Conservation (phyloP, 371 early-diverging fungal species). For the Capillidium rhysosporum region DNA sequence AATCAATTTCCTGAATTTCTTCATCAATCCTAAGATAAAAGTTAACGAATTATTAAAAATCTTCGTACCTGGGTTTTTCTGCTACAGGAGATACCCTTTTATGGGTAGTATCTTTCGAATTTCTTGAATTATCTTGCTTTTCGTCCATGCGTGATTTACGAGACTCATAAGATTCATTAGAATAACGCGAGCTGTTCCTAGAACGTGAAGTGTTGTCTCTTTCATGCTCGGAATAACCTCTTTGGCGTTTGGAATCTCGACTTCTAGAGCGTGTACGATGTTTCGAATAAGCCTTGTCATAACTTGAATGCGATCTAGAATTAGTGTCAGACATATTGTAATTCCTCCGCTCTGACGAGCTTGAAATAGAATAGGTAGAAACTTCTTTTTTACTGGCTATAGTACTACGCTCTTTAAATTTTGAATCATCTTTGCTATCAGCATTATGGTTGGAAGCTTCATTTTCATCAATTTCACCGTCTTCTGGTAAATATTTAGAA, state of each 20-base stretch:
- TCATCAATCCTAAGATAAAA: constrained; percentile 1
- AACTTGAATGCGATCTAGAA: background rate
- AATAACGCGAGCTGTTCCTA: background rate
- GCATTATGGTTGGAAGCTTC: background rate
- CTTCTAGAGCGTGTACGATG: background rate
- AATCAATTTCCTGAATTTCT: constrained; percentile 16
- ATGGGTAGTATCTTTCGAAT: background rate
- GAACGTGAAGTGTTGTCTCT: background rate
- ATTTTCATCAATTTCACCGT: constrained; percentile 2
- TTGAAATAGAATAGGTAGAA: background rate
- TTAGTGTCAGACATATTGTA: background rate
- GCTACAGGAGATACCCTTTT: background rate
- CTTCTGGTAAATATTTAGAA: background rate
- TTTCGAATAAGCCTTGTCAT: background rate
- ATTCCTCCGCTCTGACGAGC: background rate
- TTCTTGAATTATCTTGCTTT: background rate
- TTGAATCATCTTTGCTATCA: background rate
- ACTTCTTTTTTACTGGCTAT: background rate
- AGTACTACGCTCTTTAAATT: background rate
- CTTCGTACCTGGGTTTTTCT: background rate
- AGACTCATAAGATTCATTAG: background rate
- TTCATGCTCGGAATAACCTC: background rate
- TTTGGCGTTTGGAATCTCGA: background rate
- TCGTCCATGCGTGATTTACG: background rate
- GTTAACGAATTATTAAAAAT: background rate